These are phyloP conservation scores for Tetradesmus lagerheimii DNA, from an alignment of 139 green algal genomes.

Conservation along the genomic window DNA sequence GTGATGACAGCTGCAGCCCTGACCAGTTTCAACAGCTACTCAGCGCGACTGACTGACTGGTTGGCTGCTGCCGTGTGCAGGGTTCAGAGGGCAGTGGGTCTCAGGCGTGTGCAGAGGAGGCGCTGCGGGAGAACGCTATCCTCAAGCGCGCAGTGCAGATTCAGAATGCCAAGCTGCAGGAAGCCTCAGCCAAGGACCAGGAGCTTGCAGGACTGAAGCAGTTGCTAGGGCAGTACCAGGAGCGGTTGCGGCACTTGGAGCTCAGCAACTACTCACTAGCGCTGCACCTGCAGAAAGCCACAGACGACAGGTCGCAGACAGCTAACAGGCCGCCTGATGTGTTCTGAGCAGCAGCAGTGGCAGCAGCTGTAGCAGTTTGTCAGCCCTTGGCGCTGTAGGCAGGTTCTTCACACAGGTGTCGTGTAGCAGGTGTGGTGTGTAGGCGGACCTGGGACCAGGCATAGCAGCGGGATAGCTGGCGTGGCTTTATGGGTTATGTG, in stretches of 20 bases:
- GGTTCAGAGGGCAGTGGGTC: not conserved
- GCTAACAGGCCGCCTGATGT: conserved; percentile 66
- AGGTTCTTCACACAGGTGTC: not conserved
- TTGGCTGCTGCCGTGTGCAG: not conserved
- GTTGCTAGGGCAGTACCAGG: conserved; percentile 69
- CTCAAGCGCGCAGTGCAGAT: conserved; percentile 90
- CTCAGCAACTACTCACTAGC: conserved; percentile 85
- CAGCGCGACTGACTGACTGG: not conserved
- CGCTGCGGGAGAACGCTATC: conserved; percentile 72
- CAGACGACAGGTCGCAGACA: conserved; percentile 34
- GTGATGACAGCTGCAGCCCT: not conserved
- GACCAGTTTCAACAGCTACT: not conserved
- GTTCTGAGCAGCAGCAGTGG: conserved; percentile 60
- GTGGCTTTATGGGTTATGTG: not conserved
- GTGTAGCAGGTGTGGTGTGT: not conserved
- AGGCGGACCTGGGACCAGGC: not conserved
- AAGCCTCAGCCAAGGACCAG: conserved; percentile 54
- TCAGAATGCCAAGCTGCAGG: conserved; percentile 79
- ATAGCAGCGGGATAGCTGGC: not conserved
- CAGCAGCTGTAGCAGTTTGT: not conserved
- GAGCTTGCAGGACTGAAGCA: conserved; percentile 66
- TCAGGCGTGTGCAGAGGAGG: conserved; percentile 39
- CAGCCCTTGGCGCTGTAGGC: not conserved
- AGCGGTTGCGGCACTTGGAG: conserved; percentile 74
- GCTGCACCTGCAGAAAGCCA: conserved; percentile 82